Percentiles rank a stretch among this genome's conserved stretches.
Evolutionary conservation across 2,329 filamentous ascomycete species (phyloP).

Genomic region (Trichoderma koningii): DNA sequence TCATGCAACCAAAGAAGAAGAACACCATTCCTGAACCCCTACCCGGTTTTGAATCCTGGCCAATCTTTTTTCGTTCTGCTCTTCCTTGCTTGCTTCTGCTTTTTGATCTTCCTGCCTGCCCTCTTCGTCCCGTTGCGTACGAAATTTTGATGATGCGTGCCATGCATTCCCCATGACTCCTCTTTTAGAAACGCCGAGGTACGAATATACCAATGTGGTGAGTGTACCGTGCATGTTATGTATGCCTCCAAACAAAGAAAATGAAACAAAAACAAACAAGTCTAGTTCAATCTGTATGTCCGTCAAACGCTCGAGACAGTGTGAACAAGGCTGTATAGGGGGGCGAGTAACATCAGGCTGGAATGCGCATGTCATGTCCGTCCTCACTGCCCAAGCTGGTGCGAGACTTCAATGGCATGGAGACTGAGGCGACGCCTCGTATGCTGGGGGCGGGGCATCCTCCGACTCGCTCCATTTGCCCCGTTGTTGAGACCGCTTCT

Average conservation of each 20-base stretch:
- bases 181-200: conserved; percentile 19
- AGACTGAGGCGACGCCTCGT: conserved; percentile 54
- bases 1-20: conserved; percentile 26
- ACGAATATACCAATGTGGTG: conserved; percentile 10
- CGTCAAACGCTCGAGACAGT: neutral
- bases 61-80: conserved; percentile 14
- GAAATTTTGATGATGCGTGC: conserved; percentile 23
- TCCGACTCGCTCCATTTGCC: conserved; percentile 53
- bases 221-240: conserved; percentile 2
- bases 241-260: conserved; percentile 4
- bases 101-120: conserved; percentile 20
- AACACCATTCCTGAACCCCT: conserved; percentile 14
- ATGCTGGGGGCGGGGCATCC: conserved; percentile 62
- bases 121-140: conserved; percentile 19
- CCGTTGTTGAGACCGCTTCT: conserved; percentile 60
- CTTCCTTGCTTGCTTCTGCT: conserved; percentile 7
- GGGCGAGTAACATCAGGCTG: conserved; percentile 2
- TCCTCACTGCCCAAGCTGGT: conserved; percentile 11
- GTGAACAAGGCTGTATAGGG: conserved; percentile 18
- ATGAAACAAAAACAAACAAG: conserved; percentile 26
- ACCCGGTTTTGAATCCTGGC: conserved; percentile 11
- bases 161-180: conserved; percentile 14
- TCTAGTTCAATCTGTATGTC: conserved; percentile 8
- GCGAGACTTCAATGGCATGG: conserved; percentile 21
- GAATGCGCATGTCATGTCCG: conserved; percentile 28